phyloP scores from a whole-genome alignment of 768 basidiomycete genomes.

The Serpula lacrymans region DNA sequence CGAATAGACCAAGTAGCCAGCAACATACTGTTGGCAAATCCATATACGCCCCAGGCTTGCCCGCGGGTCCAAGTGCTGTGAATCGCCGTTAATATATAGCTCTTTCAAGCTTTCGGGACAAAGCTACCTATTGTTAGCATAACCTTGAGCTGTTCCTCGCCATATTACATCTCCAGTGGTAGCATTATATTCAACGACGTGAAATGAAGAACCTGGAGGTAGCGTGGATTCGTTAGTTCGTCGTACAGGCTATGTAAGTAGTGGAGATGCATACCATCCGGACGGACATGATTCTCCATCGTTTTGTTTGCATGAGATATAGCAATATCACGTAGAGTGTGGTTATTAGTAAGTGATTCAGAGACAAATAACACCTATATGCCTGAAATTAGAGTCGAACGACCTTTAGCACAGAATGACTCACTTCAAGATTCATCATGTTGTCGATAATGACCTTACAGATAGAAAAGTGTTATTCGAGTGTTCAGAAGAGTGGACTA shows the following conservation, averaged over 20 bases:
- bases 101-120: not conserved
- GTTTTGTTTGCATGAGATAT: slow-evolving; percentile 64
- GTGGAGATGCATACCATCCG: slow-evolving; percentile 44
- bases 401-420: not conserved
- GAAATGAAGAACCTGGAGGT: slow-evolving; percentile 32
- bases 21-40: slow-evolving; percentile 20
- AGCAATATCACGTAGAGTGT: slow-evolving; percentile 57
- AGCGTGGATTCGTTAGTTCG: not conserved
- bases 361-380: slow-evolving; percentile 52
- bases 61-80: slow-evolving; percentile 27
- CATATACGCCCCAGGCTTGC: slow-evolving; percentile 27
- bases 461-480: slow-evolving; percentile 21
- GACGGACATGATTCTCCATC: slow-evolving; percentile 60
- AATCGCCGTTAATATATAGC: not conserved
- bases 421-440: slow-evolving; percentile 71
- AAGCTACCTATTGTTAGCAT: slow-evolving; percentile 41
- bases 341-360: slow-evolving; percentile 55
- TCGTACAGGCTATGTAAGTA: not conserved
- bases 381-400: slow-evolving; percentile 17
- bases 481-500: not conserved
- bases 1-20: not conserved
- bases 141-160: slow-evolving; percentile 29
- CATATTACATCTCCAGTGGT: slow-evolving; percentile 47
- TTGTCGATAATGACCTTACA: slow-evolving; percentile 81
- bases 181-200: slow-evolving; percentile 65